Evolutionary conservation across 345 rosid genomes (phyloP).

Genomic region (Ceriops zippeliana): DNA sequence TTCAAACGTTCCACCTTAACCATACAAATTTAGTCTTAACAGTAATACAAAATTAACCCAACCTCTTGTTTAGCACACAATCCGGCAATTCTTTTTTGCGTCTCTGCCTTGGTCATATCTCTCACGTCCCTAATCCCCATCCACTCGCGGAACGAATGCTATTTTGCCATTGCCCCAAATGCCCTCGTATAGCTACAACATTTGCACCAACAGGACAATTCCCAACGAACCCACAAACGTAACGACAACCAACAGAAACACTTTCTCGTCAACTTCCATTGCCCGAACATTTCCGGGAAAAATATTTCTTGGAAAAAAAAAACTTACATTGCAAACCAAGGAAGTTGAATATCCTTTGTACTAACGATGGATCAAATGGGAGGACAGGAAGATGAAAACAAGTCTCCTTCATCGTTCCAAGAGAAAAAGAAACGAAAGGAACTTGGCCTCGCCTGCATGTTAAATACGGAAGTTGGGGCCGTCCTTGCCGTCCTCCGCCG

Average conservation of each 20-base stretch:
- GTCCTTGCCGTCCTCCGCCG: constrained; percentile 76
- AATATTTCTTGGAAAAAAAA: too few relatives aligned
- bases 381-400: constrained; percentile 25
- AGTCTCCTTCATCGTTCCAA: constrained; percentile 7
- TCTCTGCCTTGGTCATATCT: background rate
- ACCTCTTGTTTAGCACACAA: constrained; percentile 31
- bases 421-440: constrained; percentile 45
- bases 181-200: background rate
- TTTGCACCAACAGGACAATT: background rate
- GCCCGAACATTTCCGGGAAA: too few relatives aligned
- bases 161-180: background rate
- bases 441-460: constrained; percentile 77
- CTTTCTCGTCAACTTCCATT: too few relatives aligned
- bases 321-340: too few relatives aligned
- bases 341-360: too few relatives aligned
- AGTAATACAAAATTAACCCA: background rate
- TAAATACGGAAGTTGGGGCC: constrained; percentile 88
- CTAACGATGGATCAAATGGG: background rate
- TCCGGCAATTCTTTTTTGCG: constrained; percentile 3
- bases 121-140: background rate
- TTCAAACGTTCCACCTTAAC: constrained; percentile 25
- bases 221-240: background rate
- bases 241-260: background rate
- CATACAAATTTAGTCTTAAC: constrained; percentile 9
- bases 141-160: too few relatives aligned